phyloP scores from a whole-genome alignment of 805 yeast genomes.

The Metschnikowia santaceciliae region DNA sequence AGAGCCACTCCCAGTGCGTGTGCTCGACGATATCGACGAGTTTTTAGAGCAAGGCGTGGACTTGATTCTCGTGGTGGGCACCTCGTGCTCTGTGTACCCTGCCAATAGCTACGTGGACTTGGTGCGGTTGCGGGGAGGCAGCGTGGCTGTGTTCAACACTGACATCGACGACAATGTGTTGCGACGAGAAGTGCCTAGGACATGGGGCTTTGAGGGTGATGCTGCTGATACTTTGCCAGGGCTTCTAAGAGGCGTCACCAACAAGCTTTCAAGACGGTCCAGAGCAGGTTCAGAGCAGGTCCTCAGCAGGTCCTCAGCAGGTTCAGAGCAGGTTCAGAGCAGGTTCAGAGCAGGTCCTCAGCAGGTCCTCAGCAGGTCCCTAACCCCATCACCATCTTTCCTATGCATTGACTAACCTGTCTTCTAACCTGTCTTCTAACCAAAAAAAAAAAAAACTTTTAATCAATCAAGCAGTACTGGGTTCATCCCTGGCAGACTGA shows the following conservation, averaged over 20 bases:
- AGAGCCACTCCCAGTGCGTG: slow-evolving; percentile 68
- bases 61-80: slow-evolving; percentile 76
- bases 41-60: slow-evolving; percentile 63
- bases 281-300: no score
- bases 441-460: no score
- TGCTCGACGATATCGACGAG: slow-evolving; percentile 64
- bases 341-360: no score
- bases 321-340: no score
- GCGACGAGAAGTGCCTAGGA: slow-evolving; percentile 36
- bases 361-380: no score
- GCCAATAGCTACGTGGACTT: slow-evolving; percentile 88
- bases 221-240: slow-evolving; percentile 67
- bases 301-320: no score
- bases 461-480: no score
- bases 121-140: slow-evolving; percentile 68
- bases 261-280: no score
- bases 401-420: no score
- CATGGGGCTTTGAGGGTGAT: slow-evolving; percentile 79
- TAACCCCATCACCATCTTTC: no score
- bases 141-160: slow-evolving; percentile 79
- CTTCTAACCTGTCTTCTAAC: no score
- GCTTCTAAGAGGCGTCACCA: slow-evolving; percentile 37
- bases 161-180: slow-evolving; percentile 49
- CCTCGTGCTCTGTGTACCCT: slow-evolving; percentile 85
- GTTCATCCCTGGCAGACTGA: no score